phyloP scores from a whole-genome alignment of 257 asterid genomes.

The Forsythia viridissima region DNA sequence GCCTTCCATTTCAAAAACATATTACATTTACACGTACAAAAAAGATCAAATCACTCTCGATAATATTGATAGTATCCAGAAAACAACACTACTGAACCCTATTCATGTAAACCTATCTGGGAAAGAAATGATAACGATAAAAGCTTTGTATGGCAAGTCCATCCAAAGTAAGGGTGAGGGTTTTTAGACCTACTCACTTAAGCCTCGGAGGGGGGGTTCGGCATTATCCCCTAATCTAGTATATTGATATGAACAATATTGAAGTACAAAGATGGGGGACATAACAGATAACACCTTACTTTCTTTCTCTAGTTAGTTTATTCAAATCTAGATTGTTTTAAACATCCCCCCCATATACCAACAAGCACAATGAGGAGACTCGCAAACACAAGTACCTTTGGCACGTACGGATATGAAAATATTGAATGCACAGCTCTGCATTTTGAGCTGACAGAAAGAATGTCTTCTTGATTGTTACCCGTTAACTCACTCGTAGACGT shows the following conservation, averaged over 20 bases:
- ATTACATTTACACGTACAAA: not conserved
- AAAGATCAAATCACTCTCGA: not conserved
- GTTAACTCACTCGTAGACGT: conserved; percentile 10
- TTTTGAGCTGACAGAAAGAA: conserved; percentile 18
- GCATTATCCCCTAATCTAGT: no score
- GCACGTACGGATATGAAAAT: conserved; percentile 27
- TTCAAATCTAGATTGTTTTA: conserved; percentile 15
- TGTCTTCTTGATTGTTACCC: conserved; percentile 6
- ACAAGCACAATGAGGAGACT: conserved; percentile 42
- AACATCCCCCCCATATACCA: conserved; percentile 34
- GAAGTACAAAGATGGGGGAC: no score
- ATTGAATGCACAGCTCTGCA: conserved; percentile 14
- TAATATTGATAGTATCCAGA: not conserved
- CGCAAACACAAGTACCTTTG: conserved; percentile 45
- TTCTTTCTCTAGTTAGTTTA: conserved; percentile 1
- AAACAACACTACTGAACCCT: not conserved
- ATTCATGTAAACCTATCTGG: not conserved
- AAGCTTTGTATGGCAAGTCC: not conserved
- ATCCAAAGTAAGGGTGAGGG: no score
- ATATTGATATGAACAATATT: no score
- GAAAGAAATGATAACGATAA: not conserved
- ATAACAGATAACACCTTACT: not conserved
- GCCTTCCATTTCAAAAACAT: not conserved
- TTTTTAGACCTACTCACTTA: no score
- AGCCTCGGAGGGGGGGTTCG: no score